Evolutionary conservation across 2,329 filamentous ascomycete genomes (phyloP).

Genomic region (Aaosphaeria pasadenensis): DNA sequence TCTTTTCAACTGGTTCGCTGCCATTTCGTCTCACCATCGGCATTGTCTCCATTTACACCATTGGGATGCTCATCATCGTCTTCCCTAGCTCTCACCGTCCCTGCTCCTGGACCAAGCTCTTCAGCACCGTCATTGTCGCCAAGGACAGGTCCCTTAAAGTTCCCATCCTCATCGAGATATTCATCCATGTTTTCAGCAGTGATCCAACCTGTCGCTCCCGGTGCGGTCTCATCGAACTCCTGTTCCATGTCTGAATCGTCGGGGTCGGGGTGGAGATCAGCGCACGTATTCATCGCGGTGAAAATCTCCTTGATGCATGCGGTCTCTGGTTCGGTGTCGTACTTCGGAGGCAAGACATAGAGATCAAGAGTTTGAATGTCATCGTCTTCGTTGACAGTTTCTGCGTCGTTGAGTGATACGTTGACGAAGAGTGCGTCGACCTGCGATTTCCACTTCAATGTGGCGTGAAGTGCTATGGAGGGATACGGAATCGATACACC

Average conservation of each 20-base stretch:
- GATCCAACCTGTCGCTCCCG: slow-evolving; percentile 78
- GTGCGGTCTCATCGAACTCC: slow-evolving; percentile 53
- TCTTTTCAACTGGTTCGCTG: slow-evolving; percentile 26
- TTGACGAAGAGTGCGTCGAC: slow-evolving; percentile 36
- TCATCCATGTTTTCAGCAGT: slow-evolving; percentile 88
- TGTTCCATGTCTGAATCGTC: slow-evolving; percentile 56
- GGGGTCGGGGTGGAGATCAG: slow-evolving; percentile 72
- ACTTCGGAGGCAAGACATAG: slow-evolving; percentile 57
- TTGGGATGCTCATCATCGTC: slow-evolving; percentile 21
- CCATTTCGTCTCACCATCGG: slow-evolving; percentile 31
- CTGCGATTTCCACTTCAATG: slow-evolving; percentile 55
- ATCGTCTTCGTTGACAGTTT: slow-evolving; percentile 59
- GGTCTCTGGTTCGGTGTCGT: slow-evolving; percentile 17
- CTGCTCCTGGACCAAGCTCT: slow-evolving; percentile 36
- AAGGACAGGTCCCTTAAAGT: slow-evolving; percentile 31
- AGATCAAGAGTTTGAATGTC: slow-evolving; percentile 64
- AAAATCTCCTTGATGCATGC: slow-evolving; percentile 54
- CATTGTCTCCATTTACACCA: slow-evolving; percentile 18
- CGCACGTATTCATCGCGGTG: slow-evolving; percentile 69
- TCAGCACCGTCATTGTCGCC: slow-evolving; percentile 11
- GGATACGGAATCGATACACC: slow-evolving; percentile 73
- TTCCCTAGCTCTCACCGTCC: slow-evolving; percentile 32
- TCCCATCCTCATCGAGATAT: slow-evolving; percentile 49
- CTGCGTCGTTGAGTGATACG: slow-evolving; percentile 49
- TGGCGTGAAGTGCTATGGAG: slow-evolving; percentile 70